Evolutionary conservation across 2,329 filamentous ascomycete species (phyloP).

Genomic region (Claviceps arundinis): DNA sequence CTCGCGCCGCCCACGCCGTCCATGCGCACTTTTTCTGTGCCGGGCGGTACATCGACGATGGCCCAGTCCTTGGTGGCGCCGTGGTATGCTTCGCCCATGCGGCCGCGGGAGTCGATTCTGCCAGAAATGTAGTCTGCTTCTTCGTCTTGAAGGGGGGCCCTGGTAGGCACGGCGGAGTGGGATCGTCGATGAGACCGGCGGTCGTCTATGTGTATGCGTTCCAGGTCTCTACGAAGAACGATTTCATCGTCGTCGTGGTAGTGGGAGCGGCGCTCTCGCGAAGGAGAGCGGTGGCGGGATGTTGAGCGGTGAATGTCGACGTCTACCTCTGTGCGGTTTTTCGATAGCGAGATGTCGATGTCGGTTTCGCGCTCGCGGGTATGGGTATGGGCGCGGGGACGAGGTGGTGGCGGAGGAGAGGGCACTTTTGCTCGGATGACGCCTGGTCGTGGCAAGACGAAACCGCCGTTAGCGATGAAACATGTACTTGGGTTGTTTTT

Average conservation of each 20-base stretch:
- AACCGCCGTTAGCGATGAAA: too few relatives aligned
- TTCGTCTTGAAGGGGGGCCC: constrained; percentile 31
- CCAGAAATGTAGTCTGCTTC: constrained; percentile 50
- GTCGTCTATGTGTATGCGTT: constrained; percentile 32
- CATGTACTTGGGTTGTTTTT: neutral
- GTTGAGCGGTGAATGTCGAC: constrained; percentile 38
- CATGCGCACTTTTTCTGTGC: constrained; percentile 71
- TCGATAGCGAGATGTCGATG: constrained; percentile 46
- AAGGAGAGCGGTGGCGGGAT: constrained; percentile 18
- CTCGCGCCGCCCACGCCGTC: constrained; percentile 63
- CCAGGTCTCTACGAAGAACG: constrained; percentile 44
- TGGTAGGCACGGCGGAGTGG: constrained; percentile 34
- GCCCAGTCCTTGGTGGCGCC: constrained; percentile 67
- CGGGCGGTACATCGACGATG: constrained; percentile 73
- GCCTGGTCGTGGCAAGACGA: constrained; percentile 20
- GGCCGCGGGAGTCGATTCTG: constrained; percentile 45
- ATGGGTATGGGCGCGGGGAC: constrained; percentile 18
- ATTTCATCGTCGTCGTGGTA: constrained; percentile 56
- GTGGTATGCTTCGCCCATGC: constrained; percentile 59
- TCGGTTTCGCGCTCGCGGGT: constrained; percentile 33
- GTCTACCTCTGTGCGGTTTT: constrained; percentile 43
- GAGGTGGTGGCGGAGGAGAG: constrained; percentile 35
- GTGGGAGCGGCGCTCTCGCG: constrained; percentile 27
- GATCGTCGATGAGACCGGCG: constrained; percentile 32
- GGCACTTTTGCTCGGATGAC: constrained; percentile 29